Evolutionary conservation across 1,284 basidiomycete genomes (phyloP).

Genomic region (Papiliotrema laurentii): DNA sequence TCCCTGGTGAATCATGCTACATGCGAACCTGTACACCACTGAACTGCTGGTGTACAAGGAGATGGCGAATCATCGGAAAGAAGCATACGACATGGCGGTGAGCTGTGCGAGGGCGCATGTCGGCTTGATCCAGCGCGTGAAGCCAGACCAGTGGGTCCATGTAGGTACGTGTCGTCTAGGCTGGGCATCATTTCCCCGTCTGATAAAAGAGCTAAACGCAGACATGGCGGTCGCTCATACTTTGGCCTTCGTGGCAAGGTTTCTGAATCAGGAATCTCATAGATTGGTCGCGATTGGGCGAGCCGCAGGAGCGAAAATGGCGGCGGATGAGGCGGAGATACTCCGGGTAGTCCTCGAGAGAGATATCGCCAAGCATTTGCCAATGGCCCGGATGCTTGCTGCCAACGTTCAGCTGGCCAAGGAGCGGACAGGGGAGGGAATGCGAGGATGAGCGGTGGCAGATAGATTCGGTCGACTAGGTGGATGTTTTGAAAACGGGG

Average conservation of each 20-base stretch:
- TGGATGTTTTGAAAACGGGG: too few relatives aligned
- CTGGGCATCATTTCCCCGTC: too few relatives aligned
- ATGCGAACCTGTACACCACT: conserved; percentile 29
- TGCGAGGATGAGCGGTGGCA: conserved; percentile 34
- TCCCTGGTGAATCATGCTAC: conserved; percentile 37
- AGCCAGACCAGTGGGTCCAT: conserved; percentile 24
- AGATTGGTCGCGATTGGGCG: conserved; percentile 13
- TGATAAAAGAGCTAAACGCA: too few relatives aligned
- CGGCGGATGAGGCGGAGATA: conserved; percentile 23
- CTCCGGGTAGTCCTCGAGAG: conserved; percentile 21
- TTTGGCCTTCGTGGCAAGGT: conserved; percentile 26
- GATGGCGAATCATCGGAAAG: conserved; percentile 21
- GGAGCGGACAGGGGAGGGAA: conserved; percentile 34
- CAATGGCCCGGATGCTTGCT: conserved; percentile 27
- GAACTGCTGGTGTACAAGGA: conserved; percentile 38
- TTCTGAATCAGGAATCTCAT: conserved; percentile 30
- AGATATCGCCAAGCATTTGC: conserved; percentile 22
- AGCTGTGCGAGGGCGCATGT: conserved; percentile 30
- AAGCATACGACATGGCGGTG: conserved; percentile 25
- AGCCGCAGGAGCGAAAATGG: conserved; percentile 12
- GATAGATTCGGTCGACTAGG: too few relatives aligned
- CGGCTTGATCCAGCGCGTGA: conserved; percentile 16
- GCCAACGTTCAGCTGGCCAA: conserved; percentile 27
- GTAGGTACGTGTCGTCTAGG: conserved; percentile 18
- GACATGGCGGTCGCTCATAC: conserved; percentile 29